A percentile compares a stretch with the other conserved stretches of the same genome.
These are phyloP conservation scores for Podospora pseudocomata DNA, from an alignment of 495 filamentous ascomycete genomes.

Conservation along the genomic window DNA sequence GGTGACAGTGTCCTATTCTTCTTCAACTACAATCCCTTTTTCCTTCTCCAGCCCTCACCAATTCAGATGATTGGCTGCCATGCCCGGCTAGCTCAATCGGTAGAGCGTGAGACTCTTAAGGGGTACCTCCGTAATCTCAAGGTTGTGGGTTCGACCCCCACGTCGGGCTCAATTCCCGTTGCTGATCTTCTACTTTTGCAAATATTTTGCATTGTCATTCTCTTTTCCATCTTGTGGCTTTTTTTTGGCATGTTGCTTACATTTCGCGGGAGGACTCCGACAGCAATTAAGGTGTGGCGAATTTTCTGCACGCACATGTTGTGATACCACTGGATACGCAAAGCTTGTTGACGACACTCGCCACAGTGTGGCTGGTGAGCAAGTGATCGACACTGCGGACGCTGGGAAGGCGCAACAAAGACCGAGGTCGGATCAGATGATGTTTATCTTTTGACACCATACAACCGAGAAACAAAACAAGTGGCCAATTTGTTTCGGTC, in stretches of 20 bases:
- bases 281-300: background rate
- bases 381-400: background rate
- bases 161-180: slow-evolving; percentile 24
- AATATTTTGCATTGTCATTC: background rate
- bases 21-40: too few relatives aligned
- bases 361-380: background rate
- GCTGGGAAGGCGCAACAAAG: too few relatives aligned
- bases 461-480: background rate
- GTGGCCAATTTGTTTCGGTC: background rate
- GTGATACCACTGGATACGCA: too few relatives aligned
- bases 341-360: background rate
- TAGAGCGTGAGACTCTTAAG: slow-evolving; percentile 78
- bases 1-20: too few relatives aligned
- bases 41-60: background rate
- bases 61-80: slow-evolving; percentile 12
- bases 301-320: background rate
- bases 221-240: background rate
- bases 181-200: slow-evolving; percentile 6
- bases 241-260: background rate
- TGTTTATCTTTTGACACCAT: background rate
- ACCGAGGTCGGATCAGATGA: too few relatives aligned
- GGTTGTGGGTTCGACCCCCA: slow-evolving; percentile 22
- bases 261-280: background rate
- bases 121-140: slow-evolving; percentile 17
- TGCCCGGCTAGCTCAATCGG: slow-evolving; percentile 70